Base-by-base conservation (phyloP, 2,329 filamentous ascomycete genomes). In the Ophiostoma montium region DNA sequence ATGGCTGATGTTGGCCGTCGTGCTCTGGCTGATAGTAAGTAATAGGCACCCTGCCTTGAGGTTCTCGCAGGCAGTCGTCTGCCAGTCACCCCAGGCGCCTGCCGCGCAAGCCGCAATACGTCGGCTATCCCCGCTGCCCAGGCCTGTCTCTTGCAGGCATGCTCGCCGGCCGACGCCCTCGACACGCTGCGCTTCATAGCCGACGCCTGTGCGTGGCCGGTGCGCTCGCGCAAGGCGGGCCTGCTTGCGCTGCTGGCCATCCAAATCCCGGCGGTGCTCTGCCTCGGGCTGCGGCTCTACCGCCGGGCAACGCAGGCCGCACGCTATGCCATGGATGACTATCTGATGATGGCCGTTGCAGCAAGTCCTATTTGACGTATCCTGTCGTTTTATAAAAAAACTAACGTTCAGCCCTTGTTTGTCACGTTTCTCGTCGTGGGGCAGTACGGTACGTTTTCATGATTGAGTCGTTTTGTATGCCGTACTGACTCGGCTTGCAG, bases 261-360 rank as follows among this genome's bases (percentile, higher is more conserved):
- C 33, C 63, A 69, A 49, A 50, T 62, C 2, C 57, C 63, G 31
- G 66, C 65, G 0, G 56, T 64, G 19, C 5, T 63, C 2, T 61
- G 57, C 33, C 59, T 67, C 5, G 57, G 62, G 31, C 43, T 68
- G 19, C 60, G 67, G n/a, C 49, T 70, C 4, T 67, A 61, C 43
- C 60, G 60, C 15, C 57, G 67, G 12, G 64, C 63, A 62, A 57
- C 51, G 33, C 61, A 59, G 6, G 52, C 58, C 7, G 54, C 58
- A 5, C 52, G 57, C 5, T 60, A 64, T 19, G 63, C 62, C 23
- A 15, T 61, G 5, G 67, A 70, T 44, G 68, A 70, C 52, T 67
- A 64, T 53, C 55, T 68, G 16, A 63, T 68, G 58, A 53, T 64
- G 5, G 53, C 57, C n/a, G 59, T 63, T 16, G 57, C 58, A 8